phyloP scores from a whole-genome alignment of 2,329 filamentous ascomycete genomes.

The Neophaeococcomyces mojaviensis region DNA sequence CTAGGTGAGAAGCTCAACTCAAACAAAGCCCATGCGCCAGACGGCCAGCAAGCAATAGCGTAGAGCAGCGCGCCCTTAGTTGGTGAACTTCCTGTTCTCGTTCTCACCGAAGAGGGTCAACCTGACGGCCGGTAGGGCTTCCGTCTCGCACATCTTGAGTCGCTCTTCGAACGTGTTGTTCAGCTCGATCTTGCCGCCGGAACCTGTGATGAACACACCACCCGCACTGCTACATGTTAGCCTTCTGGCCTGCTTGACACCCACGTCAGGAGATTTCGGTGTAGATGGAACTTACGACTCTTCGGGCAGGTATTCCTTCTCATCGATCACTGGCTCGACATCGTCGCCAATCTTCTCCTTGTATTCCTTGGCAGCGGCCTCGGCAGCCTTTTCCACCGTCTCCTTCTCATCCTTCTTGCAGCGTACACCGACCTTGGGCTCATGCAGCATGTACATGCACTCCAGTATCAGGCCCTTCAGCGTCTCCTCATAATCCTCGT shows the following conservation, averaged over 20 bases:
- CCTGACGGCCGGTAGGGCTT: constrained; percentile 75
- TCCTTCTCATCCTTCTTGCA: constrained; percentile 74
- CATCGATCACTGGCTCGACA: constrained; percentile 63
- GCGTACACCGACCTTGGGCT: constrained; percentile 67
- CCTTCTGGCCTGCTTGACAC: neutral
- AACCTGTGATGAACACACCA: constrained; percentile 71
- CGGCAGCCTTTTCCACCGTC: constrained; percentile 67
- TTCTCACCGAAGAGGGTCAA: constrained; percentile 89
- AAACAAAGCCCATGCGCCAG: neutral
- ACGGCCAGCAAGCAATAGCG: neutral
- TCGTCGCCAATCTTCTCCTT: constrained; percentile 69
- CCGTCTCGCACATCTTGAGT: constrained; percentile 73
- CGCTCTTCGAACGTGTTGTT: constrained; percentile 97
- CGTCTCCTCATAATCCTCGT: constrained; percentile 65
- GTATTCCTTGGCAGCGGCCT: constrained; percentile 71
- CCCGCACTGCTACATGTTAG: constrained; percentile 57
- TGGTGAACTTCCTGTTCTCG: constrained; percentile 88
- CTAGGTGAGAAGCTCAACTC: neutral
- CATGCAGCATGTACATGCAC: constrained; percentile 79
- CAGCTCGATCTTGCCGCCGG: constrained; percentile 89
- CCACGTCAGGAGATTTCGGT: neutral
- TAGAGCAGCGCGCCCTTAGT: too few relatives aligned
- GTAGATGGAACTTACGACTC: constrained; percentile 78
- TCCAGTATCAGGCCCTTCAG: constrained; percentile 79
- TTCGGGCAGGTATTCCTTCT: constrained; percentile 70